Conservation (phyloP, 2,329 filamentous ascomycete genomes). For the Huntiella moniliformis region DNA sequence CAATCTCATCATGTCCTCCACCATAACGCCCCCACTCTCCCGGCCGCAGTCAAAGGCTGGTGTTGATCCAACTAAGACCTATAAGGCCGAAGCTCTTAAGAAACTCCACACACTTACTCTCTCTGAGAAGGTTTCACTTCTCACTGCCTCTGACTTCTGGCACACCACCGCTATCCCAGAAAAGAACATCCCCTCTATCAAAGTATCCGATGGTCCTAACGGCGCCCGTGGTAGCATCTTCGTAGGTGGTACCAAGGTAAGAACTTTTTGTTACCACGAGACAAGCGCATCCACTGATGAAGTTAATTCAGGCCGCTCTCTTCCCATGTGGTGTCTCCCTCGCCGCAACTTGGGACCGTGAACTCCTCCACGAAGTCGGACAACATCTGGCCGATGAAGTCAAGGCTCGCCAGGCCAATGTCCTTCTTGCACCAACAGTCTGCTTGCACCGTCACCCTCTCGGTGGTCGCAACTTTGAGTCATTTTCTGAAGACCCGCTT, state of each 20-base stretch:
- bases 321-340: conserved; percentile 66
- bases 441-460: conserved; percentile 69
- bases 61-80: not conserved
- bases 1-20: no score
- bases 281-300: conserved; percentile 7
- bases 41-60: not conserved
- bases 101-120: conserved; percentile 23
- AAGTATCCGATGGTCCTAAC: conserved; percentile 52
- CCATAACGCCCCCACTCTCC: no score
- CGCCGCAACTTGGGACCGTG: conserved; percentile 60
- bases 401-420: conserved; percentile 53
- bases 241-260: conserved; percentile 44
- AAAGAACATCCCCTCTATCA: conserved; percentile 44
- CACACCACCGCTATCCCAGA: conserved; percentile 44
- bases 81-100: not conserved
- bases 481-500: conserved; percentile 66
- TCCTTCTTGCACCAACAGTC: conserved; percentile 59
- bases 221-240: conserved; percentile 50
- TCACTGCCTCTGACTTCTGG: conserved; percentile 50
- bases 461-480: conserved; percentile 74
- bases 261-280: conserved; percentile 11
- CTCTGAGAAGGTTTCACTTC: conserved; percentile 42
- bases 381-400: conserved; percentile 52
- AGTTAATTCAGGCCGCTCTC: conserved; percentile 40
- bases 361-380: conserved; percentile 50